A percentile compares a stretch with the other conserved stretches of the same genome.
Evolutionary conservation across 164 flowering plant genomes (phyloP).

Genomic region (Piper betle): DNA sequence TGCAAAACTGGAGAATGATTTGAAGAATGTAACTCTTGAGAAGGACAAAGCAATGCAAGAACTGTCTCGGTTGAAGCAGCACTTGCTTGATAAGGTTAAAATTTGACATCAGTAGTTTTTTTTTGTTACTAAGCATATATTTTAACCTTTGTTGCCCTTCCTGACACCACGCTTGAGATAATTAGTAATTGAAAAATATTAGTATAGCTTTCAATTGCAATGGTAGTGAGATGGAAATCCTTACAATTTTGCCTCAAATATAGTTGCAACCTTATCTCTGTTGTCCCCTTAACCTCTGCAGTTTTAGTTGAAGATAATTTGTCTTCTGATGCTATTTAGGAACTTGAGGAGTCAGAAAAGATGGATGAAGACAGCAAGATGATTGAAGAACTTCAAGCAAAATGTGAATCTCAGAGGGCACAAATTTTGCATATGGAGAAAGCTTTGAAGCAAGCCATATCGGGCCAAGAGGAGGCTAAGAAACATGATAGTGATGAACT

Average conservation of each 20-base stretch:
- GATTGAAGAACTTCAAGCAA: slow-evolving; percentile 70
- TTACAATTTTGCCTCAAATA: too few species aligned
- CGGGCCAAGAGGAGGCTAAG: slow-evolving; percentile 50
- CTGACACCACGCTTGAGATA: too few species aligned
- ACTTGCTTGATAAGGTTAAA: slow-evolving; percentile 72
- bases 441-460: slow-evolving; percentile 60
- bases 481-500: slow-evolving; percentile 38
- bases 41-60: slow-evolving; percentile 84
- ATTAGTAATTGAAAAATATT: too few species aligned
- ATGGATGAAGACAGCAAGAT: slow-evolving; percentile 94
- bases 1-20: slow-evolving; percentile 35
- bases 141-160: not conserved
- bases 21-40: slow-evolving; percentile 48
- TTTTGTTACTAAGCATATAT: not conserved
- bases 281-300: not conserved
- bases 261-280: not conserved
- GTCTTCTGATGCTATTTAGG: slow-evolving; percentile 32
- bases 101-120: not conserved
- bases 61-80: slow-evolving; percentile 84
- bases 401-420: slow-evolving; percentile 46
- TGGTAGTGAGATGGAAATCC: too few species aligned
- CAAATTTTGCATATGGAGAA: slow-evolving; percentile 71
- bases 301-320: slow-evolving; percentile 4
- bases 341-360: slow-evolving; percentile 92
- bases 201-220: too few species aligned